Base-by-base conservation (phyloP, 306 rosid genomes). In the Pterocarpus macrocarpus region DNA sequence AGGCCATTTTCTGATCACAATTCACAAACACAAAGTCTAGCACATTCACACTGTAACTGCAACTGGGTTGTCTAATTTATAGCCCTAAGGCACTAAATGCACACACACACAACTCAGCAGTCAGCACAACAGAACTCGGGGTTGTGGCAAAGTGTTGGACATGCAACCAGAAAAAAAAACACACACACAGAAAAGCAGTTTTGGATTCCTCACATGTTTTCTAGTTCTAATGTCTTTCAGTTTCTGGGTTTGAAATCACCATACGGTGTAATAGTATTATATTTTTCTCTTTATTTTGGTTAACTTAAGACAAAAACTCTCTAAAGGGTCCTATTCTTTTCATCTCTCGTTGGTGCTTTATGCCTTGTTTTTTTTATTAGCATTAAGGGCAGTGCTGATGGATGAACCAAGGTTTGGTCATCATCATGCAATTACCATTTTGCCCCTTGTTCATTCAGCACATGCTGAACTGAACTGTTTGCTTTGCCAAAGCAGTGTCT, bases 111-210 rank as follows among this genome's bases (percentile, higher is more conserved):
- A 50, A 65, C 85, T 44, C 71, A 72, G 63, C 49, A 47, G 63
- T 22, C 28, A 22, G 28, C 28, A 22, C 28, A 78, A 66, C 72
- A 2, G 30, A 84, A 36, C 53, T 79, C 75, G 63, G 76, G 83
- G 87, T 77, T 73, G 10, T 64, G 74, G 80, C 90, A 12, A 75
- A 61, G 81, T 80, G 86, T 77, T 77, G 52, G 70, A 73, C 92
- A 86, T 88, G 92, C 94, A 88, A 80, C 45, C 85, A 8, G n/a
- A 81, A 2, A 66, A 12, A 82, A 61, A 44, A 17, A 28, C 39
- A 38, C 67, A 84, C n/a, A 63, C 33, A 16, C 12, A 78, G 52
- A 71, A 1, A 8, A 84, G 68, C 79, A 76, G 79, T 75, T 81
- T 71, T 79, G 79, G 80, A 83, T 73, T 85, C 85, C 50, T 35